Evolutionary conservation across 805 yeast species (phyloP), one percentile per base, ranked within the genome.

Genomic region (Jamesozyma gamospora): DNA sequence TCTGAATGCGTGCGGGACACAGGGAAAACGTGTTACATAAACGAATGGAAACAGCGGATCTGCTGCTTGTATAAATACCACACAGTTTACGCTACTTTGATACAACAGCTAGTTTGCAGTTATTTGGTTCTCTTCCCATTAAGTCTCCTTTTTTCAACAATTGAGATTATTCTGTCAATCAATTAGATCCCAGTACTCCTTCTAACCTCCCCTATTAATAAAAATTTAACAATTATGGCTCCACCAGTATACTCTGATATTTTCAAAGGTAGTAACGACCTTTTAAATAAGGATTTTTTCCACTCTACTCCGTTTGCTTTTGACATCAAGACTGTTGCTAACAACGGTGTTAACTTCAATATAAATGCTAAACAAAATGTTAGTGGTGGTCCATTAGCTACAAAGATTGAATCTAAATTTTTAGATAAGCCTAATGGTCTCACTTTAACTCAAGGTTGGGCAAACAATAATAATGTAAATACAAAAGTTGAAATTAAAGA

Each of bases 391-490:
- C 70, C 92, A 55, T 77, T 92, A 53, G 78, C 88, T 48, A 95
- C 94, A 53, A 77, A 82, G 59, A 70, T 90, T 45, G 97, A 90
- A 70, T 84, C 94, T 56, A 86, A 84, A 72, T 85, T 81, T 73
- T 69, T 84, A 47, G 98, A 90, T 77, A 85, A 86, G 75, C 74
- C 86, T 49, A 72, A 90, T 48, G 96, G 96, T 49, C 71, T 92
- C 61, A 78, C 95, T 51, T 71, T 90, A 63, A 87, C 96, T 55
- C 97, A 90, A 74, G 95, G 95, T 63, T 90, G 97, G 96, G 80
- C 87, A 72, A 85, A 94, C 56, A 88, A 88, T 67, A 45, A 42
- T 15, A 74, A 82, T 49, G 72, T 92, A 62, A 82, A 79, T 74
- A 84, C 97, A 70, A 88, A 87, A 75, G 74, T 90, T 55, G 96